Evolutionary conservation across 139 green algal species (phyloP), one percentile per base, ranked within the genome.

Genomic region (Chlorella sp.): DNA sequence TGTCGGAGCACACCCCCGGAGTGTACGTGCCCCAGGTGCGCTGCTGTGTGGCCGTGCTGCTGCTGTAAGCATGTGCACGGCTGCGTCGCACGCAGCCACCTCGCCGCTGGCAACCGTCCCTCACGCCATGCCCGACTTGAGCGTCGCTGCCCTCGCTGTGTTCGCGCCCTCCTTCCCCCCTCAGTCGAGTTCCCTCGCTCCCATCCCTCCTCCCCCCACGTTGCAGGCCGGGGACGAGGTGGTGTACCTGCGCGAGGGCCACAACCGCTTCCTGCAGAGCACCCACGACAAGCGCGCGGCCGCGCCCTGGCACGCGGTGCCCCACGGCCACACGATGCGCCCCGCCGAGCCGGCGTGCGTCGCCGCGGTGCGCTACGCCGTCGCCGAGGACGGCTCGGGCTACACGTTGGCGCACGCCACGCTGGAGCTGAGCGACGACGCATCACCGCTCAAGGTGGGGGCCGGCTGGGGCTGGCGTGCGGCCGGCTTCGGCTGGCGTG

Each of bases 1-100:
- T 31, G 9, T 65, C 45, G 5, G 50, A 64, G 38, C 81, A 82
- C 6, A 73, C 35, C 9, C 65, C 82, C 0, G 81, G 77, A 6
- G 53, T 73, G 40, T 94, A 94, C 62, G 79, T 88, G 41, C 90
- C 90, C 0, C 90, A 94, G 73, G 71, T 60, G n/a, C n/a, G n/a
- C n/a, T n/a, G n/a, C n/a, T n/a, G n/a, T n/a, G 31, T 3, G 71
- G 35, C 50, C 11, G 23, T 8, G 64, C 2, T n/a, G 11, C 36
- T 58, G n/a, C 1, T 1, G 2, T 42, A n/a, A 36, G 29, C 19
- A 21, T 33, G 23, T 33, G 23, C 53, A 29, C 53, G 31, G 8
- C 14, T 62, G 53, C 53, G 23, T 29, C 14, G 8, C 8, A 36
- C 19, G 53, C 53, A 33, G 15, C 53, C 12, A n/a, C 12, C 19